Percentiles rank a stretch among this genome's conserved stretches.
Conservation (phyloP, 2,329 filamentous ascomycete species). For the Fusarium foetens region DNA sequence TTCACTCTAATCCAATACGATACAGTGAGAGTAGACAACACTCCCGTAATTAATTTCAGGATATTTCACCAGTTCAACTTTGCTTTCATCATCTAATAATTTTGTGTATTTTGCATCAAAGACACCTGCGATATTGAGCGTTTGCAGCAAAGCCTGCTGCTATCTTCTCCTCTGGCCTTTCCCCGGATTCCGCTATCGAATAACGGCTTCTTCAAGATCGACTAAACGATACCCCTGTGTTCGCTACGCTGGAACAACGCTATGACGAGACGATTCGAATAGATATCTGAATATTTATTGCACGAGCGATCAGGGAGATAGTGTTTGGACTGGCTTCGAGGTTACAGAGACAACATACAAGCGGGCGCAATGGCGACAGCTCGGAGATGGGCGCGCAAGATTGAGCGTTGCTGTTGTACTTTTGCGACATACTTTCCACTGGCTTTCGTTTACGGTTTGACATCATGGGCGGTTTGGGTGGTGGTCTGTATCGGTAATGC, state of each 20-base stretch:
- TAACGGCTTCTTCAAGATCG: slow-evolving; percentile 21
- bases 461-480: slow-evolving; percentile 95
- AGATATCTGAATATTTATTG: not conserved
- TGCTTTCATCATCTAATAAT: slow-evolving; percentile 6
- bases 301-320: slow-evolving; percentile 1
- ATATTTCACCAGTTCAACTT: slow-evolving; percentile 13
- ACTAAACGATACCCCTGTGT: slow-evolving; percentile 18
- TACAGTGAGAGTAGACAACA: not conserved
- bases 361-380: slow-evolving; percentile 54
- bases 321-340: not conserved
- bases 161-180: not conserved
- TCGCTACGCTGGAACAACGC: slow-evolving; percentile 25
- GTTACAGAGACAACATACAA: not conserved
- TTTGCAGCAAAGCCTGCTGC: not conserved
- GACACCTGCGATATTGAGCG: not conserved
- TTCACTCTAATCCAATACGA: slow-evolving; percentile 6
- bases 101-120: not conserved
- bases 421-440: slow-evolving; percentile 87
- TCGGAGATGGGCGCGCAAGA: slow-evolving; percentile 71
- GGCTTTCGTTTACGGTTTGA: slow-evolving; percentile 85
- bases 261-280: slow-evolving; percentile 15
- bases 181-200: slow-evolving; percentile 1
- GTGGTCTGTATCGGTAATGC: slow-evolving; percentile 76
- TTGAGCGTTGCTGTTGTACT: slow-evolving; percentile 86
- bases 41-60: slow-evolving; percentile 23